A percentile compares a stretch with the other conserved stretches of the same genome.
Conservation (phyloP, 495 filamentous ascomycete genomes). For the Daldinia grandis region DNA sequence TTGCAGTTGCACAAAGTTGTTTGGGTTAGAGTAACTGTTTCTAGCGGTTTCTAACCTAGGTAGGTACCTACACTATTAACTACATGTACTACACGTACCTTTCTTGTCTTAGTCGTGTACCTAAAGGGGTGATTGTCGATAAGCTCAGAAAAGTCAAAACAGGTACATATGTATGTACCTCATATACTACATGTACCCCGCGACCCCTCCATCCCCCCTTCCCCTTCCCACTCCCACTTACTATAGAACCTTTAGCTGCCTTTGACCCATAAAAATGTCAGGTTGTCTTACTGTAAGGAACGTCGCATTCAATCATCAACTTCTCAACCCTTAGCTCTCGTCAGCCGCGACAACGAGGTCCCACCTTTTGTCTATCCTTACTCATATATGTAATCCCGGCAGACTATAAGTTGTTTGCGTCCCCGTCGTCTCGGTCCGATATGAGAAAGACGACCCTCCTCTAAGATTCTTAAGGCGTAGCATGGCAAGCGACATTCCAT, state of each 20-base stretch:
- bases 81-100: no score
- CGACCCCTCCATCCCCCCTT: constrained; percentile 21
- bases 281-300: constrained; percentile 39
- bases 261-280: constrained; percentile 27
- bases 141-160: no score
- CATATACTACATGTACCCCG: constrained; percentile 16
- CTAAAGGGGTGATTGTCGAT: neutral
- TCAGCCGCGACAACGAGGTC: constrained; percentile 15
- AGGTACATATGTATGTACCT: neutral
- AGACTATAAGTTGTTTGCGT: constrained; percentile 1
- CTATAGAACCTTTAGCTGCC: neutral
- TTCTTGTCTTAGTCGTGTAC: no score
- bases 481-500: constrained; percentile 22
- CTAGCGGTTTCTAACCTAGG: no score
- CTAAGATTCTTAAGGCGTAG: neutral
- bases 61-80: no score
- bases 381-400: constrained; percentile 27
- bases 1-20: constrained; percentile 4
- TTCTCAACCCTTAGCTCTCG: constrained; percentile 7
- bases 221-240: constrained; percentile 12
- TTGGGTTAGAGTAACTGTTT: neutral
- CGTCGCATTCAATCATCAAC: constrained; percentile 26
- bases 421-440: neutral
- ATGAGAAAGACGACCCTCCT: neutral
- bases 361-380: constrained; percentile 10